Conservation (phyloP, 1,284 basidiomycete genomes). For the Naganishia sp. region DNA sequence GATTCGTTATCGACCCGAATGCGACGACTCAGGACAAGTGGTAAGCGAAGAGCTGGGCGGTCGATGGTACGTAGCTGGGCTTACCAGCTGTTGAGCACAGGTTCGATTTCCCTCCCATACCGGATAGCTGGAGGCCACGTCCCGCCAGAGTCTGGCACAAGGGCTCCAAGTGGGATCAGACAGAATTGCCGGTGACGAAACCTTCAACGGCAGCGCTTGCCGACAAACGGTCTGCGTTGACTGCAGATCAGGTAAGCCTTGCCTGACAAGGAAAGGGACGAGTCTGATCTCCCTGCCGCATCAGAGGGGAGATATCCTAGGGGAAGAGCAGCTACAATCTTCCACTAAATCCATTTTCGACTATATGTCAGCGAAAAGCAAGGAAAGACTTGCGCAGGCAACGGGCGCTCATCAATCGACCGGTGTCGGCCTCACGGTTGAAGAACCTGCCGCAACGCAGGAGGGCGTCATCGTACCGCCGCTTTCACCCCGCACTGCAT, state of each 20-base stretch:
- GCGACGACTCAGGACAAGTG: conserved; percentile 71
- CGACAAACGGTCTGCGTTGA: conserved; percentile 43
- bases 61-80: not conserved
- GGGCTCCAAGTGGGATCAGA: conserved; percentile 59
- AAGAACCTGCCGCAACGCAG: conserved; percentile 37
- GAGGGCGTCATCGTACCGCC: conserved; percentile 61
- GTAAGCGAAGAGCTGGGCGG: conserved; percentile 56
- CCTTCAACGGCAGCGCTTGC: conserved; percentile 55
- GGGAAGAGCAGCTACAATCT: conserved; percentile 68
- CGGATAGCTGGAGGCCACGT: conserved; percentile 79
- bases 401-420: conserved; percentile 36
- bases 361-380: conserved; percentile 86
- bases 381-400: conserved; percentile 71
- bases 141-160: conserved; percentile 74
- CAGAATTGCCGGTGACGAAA: conserved; percentile 35
- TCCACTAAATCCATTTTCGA: conserved; percentile 74
- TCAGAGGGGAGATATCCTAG: conserved; percentile 77
- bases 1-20: conserved; percentile 71
- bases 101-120: conserved; percentile 77
- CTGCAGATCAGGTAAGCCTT: conserved; percentile 47
- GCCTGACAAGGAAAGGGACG: not conserved
- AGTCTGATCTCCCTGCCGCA: conserved; percentile 29
- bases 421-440: conserved; percentile 34
- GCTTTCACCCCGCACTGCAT: conserved; percentile 72
- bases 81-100: conserved; percentile 52